These are phyloP conservation scores for Aspergillus oerlinghausenensis DNA, from an alignment of 2,329 filamentous ascomycete genomes.

Conservation along the genomic window DNA sequence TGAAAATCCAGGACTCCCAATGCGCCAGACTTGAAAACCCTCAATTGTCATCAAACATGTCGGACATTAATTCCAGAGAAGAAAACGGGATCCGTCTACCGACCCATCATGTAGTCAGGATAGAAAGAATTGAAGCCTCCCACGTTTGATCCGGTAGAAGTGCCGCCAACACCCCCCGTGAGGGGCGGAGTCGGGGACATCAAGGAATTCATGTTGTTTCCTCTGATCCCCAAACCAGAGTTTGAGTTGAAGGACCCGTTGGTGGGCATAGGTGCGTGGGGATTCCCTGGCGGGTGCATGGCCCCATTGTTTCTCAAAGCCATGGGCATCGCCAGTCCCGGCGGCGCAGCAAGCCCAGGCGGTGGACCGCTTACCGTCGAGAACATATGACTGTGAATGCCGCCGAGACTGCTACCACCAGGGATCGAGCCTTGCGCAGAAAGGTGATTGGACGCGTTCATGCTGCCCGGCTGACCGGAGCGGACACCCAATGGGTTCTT, in stretches of 20 bases:
- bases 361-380: constrained; percentile 70
- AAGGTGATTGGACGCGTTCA: constrained; percentile 48
- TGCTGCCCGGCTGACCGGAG: constrained; percentile 61
- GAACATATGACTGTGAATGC: constrained; percentile 59
- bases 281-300: constrained; percentile 28
- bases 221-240: constrained; percentile 35
- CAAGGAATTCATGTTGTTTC: constrained; percentile 29
- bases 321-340: constrained; percentile 55
- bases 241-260: constrained; percentile 34
- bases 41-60: constrained; percentile 41
- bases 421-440: constrained; percentile 50
- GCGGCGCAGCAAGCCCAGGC: constrained; percentile 72
- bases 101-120: constrained; percentile 48
- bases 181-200: constrained; percentile 28
- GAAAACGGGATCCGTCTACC: constrained; percentile 29
- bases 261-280: constrained; percentile 24
- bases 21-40: constrained; percentile 33
- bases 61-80: constrained; percentile 34
- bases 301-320: constrained; percentile 28
- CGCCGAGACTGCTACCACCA: constrained; percentile 52
- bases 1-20: constrained; percentile 34
- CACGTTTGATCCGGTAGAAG: constrained; percentile 26
- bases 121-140: constrained; percentile 37
- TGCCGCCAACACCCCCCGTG: constrained; percentile 24
- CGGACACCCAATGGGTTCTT: constrained; percentile 95